These are phyloP conservation scores for Pythium oligandrum DNA, from an alignment of 352 stramenopile species.

Conservation along the genomic window DNA sequence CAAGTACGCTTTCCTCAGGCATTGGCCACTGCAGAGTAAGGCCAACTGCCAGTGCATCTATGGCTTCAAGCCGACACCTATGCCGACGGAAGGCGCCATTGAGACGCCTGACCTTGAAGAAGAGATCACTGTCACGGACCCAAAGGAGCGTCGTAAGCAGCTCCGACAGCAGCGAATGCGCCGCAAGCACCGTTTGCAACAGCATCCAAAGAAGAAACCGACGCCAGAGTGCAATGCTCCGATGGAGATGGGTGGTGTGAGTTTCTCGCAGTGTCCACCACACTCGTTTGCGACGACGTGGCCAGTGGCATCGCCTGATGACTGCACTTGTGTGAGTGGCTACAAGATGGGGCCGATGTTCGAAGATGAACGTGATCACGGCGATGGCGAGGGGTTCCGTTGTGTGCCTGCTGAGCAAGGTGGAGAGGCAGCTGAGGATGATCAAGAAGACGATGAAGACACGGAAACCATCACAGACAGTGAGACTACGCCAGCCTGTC, in stretches of 20 bases:
- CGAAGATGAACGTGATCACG: conserved; percentile 7
- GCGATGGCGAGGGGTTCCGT: conserved; percentile 15
- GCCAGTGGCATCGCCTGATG: conserved; percentile 17
- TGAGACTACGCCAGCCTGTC: conserved; percentile 18
- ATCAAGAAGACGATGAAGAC: conserved; percentile 32
- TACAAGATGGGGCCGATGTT: conserved; percentile 14
- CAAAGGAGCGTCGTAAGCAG: conserved; percentile 20
- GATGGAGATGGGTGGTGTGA: conserved; percentile 6
- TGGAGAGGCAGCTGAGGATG: conserved; percentile 4
- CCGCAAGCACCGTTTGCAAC: conserved; percentile 3
- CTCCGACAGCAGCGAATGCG: conserved; percentile 14
- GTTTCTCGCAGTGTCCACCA: conserved; percentile 19
- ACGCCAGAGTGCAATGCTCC: conserved; percentile 20
- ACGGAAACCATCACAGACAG: not conserved
- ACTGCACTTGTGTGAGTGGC: conserved; percentile 21
- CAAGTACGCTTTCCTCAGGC: conserved; percentile 46
- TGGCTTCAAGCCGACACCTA: conserved; percentile 26
- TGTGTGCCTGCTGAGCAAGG: conserved; percentile 9
- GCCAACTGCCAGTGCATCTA: conserved; percentile 74
- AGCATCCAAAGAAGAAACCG: conserved; percentile 10
- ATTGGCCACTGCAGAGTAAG: conserved; percentile 75
- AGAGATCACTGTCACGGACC: not conserved
- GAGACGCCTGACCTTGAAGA: conserved; percentile 4
- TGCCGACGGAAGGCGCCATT: conserved; percentile 8
- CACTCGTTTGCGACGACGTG: conserved; percentile 18